These are phyloP conservation scores for Colletotrichum brevisporum DNA, from an alignment of 2,329 filamentous ascomycete species.

Conservation along the genomic window DNA sequence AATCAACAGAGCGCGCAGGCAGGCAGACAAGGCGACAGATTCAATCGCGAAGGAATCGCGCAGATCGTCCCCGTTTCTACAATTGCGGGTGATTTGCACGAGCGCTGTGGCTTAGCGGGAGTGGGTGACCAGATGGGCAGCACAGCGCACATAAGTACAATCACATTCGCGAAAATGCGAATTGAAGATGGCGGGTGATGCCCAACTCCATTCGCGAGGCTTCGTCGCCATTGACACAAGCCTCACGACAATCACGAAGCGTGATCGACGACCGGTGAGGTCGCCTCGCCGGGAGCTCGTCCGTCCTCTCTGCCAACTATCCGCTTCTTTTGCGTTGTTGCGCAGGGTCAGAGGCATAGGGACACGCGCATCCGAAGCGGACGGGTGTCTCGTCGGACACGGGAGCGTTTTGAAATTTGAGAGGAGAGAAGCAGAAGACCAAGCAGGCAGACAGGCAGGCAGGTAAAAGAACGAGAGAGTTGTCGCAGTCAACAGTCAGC, in stretches of 20 bases:
- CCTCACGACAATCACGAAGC: neutral
- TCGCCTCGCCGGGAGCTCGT: slow-evolving; percentile 1
- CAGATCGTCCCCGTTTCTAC: neutral
- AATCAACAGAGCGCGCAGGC: neutral
- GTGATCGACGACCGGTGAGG: neutral
- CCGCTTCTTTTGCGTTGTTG: neutral
- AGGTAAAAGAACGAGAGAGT: too few relatives aligned
- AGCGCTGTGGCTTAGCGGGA: neutral
- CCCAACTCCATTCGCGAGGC: neutral
- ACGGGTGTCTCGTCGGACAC: slow-evolving; percentile 1
- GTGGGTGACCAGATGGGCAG: neutral
- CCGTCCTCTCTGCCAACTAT: neutral
- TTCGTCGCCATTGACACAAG: neutral
- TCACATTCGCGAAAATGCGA: neutral
- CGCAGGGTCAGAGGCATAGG: neutral
- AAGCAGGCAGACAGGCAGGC: too few relatives aligned
- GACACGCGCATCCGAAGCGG: neutral
- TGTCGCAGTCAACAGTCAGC: too few relatives aligned
- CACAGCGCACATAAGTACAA: neutral
- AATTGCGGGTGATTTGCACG: neutral
- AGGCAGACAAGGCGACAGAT: neutral
- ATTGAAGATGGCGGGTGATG: neutral
- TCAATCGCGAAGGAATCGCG: neutral
- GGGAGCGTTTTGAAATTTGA: neutral
- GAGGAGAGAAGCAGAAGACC: too few relatives aligned